Conservation (phyloP, 139 green algal species). For the Chlamydomonas sphaeroides region DNA sequence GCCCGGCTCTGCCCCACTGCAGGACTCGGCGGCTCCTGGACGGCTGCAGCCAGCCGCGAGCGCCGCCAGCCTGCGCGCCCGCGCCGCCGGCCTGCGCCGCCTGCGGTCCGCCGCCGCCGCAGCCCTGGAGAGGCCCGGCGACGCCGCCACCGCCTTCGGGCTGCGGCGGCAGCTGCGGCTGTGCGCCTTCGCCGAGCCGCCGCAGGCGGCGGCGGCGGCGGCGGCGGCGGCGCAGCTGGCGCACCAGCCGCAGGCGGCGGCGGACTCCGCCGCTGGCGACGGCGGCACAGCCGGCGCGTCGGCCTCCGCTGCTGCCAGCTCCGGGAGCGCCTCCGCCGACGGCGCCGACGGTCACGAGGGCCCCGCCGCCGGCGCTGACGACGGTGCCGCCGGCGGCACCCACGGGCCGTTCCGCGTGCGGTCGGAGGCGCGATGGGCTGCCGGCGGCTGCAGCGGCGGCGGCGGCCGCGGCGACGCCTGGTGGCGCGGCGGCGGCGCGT, state of each 20-base stretch:
- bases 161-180: slow-evolving; percentile 9
- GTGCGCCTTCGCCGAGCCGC: not conserved
- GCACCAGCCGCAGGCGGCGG: not conserved
- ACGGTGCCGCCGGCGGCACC: no score
- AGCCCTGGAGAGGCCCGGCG: not conserved
- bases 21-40: no score
- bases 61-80: not conserved
- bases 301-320: no score
- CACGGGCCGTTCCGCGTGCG: no score
- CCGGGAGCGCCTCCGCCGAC: not conserved
- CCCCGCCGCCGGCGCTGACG: no score
- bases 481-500: no score
- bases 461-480: no score
- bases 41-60: no score
- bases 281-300: no score
- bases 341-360: not conserved
- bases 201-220: not conserved
- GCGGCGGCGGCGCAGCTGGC: not conserved
- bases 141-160: not conserved
- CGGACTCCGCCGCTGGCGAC: not conserved
- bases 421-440: no score
- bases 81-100: not conserved
- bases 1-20: no score
- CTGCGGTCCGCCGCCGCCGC: not conserved
- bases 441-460: no score